Percentiles rank a stretch among this genome's conserved stretches.
Conservation (phyloP, 257 asterid genomes). For the Nicotiana otophora region DNA sequence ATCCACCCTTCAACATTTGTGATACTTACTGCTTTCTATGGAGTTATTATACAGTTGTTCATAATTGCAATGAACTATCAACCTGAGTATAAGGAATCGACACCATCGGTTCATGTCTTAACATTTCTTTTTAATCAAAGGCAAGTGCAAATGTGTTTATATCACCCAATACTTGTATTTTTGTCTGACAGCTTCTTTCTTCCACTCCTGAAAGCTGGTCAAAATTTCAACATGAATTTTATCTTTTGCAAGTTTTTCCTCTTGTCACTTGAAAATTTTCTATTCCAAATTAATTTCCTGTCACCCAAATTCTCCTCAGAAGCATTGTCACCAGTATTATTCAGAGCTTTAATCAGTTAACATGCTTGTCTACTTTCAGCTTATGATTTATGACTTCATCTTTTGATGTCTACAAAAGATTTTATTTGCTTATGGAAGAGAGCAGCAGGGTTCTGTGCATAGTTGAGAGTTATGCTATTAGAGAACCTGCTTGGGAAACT, state of each 20-base stretch:
- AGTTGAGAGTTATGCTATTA: background rate
- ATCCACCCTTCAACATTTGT: background rate
- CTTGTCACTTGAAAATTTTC: background rate
- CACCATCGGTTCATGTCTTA: background rate
- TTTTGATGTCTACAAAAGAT: background rate
- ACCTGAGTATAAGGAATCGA: background rate
- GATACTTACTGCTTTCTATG: background rate
- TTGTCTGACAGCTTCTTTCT: background rate
- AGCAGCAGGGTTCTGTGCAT: background rate
- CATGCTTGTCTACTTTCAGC: background rate
- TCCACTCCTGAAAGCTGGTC: background rate
- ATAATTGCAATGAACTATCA: background rate
- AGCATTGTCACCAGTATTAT: background rate
- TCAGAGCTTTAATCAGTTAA: background rate
- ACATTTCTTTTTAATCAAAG: background rate
- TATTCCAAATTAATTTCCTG: background rate
- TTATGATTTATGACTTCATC: background rate
- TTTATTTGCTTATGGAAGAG: background rate
- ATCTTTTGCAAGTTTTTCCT: background rate
- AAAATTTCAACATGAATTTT: background rate
- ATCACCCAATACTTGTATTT: background rate
- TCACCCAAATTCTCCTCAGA: background rate
- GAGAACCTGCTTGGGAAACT: background rate
- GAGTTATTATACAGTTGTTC: background rate
- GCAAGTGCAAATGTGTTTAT: background rate